Conservation (phyloP, 768 basidiomycete genomes). For the Russula virescens region DNA sequence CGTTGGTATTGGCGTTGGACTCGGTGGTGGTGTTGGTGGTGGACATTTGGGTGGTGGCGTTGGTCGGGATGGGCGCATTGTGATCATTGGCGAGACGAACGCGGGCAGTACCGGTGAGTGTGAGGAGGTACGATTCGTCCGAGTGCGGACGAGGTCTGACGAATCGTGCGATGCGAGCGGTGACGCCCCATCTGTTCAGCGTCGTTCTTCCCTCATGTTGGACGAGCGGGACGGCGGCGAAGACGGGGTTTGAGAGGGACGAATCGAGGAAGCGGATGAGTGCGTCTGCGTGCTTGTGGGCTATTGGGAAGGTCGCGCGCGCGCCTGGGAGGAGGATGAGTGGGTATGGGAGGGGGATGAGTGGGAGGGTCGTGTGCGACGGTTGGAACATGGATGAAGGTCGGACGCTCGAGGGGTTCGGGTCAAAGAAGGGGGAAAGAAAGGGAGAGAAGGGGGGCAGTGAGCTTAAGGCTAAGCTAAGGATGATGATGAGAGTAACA, state of each 20-base stretch:
- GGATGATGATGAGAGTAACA: neutral
- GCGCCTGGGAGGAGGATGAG: conserved; percentile 71
- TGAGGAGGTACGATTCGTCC: conserved; percentile 59
- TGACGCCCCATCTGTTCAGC: conserved; percentile 56
- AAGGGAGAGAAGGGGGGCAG: neutral
- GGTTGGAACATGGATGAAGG: neutral
- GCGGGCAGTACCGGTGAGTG: conserved; percentile 66
- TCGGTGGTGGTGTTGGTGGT: no score
- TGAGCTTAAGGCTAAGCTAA: neutral
- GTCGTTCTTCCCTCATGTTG: conserved; percentile 25
- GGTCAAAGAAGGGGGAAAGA: neutral
- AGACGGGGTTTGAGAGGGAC: no score
- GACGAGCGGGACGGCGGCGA: conserved; percentile 47
- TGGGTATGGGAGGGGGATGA: conserved; percentile 67
- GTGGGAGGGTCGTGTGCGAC: conserved; percentile 39
- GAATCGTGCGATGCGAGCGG: conserved; percentile 66
- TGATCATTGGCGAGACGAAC: conserved; percentile 43
- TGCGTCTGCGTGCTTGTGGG: conserved; percentile 53
- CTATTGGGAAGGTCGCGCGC: conserved; percentile 61
- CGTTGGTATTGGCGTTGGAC: conserved; percentile 33
- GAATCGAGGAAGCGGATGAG: conserved; percentile 40
- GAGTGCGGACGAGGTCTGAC: conserved; percentile 54
- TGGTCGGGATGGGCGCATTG: conserved; percentile 29
- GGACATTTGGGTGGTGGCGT: neutral
- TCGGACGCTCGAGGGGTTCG: no score